These are phyloP conservation scores for Fusarium sp. DNA, from an alignment of 2,329 filamentous ascomycete genomes.

Conservation along the genomic window DNA sequence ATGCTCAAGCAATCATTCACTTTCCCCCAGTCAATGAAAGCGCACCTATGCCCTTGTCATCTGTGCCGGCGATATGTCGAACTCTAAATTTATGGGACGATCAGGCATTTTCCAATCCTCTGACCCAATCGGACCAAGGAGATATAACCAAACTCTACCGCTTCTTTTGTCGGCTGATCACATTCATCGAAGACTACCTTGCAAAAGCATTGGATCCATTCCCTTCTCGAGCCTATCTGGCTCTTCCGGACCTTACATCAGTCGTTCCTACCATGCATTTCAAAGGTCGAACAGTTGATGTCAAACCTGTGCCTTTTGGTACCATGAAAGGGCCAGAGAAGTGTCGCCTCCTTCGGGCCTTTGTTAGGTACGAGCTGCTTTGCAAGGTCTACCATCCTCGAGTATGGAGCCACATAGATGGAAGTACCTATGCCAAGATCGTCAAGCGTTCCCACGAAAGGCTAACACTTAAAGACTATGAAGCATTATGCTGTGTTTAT, in stretches of 20 bases:
- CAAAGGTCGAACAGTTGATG: background rate
- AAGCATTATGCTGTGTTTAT: constrained; percentile 8
- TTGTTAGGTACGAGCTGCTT: constrained; percentile 16
- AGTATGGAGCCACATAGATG: background rate
- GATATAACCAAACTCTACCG: background rate
- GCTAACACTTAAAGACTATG: background rate
- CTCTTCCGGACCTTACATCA: no score
- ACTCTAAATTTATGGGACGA: no score
- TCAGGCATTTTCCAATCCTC: no score
- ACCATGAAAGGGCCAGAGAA: background rate
- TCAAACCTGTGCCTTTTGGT: background rate
- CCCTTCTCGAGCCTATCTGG: background rate
- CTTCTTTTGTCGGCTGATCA: background rate
- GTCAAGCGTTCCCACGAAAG: background rate
- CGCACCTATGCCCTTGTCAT: no score
- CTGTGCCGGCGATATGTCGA: no score
- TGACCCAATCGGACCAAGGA: no score
- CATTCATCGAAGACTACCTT: background rate
- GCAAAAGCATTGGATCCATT: background rate
- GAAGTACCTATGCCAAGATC: background rate
- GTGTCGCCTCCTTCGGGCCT: background rate
- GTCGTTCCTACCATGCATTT: background rate
- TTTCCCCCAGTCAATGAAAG: background rate
- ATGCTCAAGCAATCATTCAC: constrained; percentile 2
- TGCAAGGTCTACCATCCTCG: background rate